Evolutionary conservation across 169 alveolate genomes (phyloP), one percentile per base, ranked within the genome.

Genomic region (Plasmodium adleri): DNA sequence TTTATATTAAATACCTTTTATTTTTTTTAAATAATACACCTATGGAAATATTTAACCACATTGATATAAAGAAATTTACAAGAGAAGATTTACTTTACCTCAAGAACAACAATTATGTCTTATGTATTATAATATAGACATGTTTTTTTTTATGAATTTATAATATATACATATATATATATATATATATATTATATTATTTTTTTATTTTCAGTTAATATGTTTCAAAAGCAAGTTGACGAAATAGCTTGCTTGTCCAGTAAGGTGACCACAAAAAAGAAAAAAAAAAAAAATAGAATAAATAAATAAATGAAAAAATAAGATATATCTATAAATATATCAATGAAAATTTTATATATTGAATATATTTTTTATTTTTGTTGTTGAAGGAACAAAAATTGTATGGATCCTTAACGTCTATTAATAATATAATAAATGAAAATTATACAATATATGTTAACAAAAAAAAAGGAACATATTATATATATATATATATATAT

Each of bases 181-280:
- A 32, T 32, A 32, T 32, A 32, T 20, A 20, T 20, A 20, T 20
- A 20, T 20, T 20, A 20, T 20, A 20, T 26, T 74, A 1, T 63
- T 74, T 59, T 22, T 54, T 15, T 24, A n/a, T 60, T 15, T 26
- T 67, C 28, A 74, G 88, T 60, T 60, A 50, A 54, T 50, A 45
- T 17, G 49, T 32, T 74, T 7, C 66, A 74, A 74, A 60, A 59
- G 22, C 74, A 74, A 1, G 73, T 74, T 10, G 74, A 74, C 20
- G 66, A 74, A 60, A 74, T 74, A 66, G 74, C 74, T 8, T 73
- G n/a, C 32, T 28, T 74, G 63, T 74, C 88, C 32, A 74, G 88
- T 47, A 15, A 47, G 63, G 88, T 74, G 63, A 66, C 26, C 28
- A 60, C 28, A 68, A 47, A 59, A 64, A 50, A 39, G 32, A 74